Conservation (phyloP, 116 monocot genomes). For the Iris pallida region DNA sequence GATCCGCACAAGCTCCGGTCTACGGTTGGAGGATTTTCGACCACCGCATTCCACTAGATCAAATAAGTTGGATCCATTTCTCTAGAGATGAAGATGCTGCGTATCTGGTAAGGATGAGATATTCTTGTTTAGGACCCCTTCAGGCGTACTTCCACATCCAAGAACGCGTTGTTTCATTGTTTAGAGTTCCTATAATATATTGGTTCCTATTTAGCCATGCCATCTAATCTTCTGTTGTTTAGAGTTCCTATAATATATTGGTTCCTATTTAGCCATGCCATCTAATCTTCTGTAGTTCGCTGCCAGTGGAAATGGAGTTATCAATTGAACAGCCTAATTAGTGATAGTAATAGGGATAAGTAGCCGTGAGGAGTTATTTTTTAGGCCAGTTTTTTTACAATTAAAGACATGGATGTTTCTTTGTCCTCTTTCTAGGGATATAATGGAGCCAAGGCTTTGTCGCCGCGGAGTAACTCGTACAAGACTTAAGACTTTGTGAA, state of each 20-base stretch:
- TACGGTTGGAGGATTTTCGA: conserved; percentile 54
- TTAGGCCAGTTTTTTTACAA: too few relatives aligned
- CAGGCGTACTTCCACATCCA: not conserved
- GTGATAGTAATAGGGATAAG: too few relatives aligned
- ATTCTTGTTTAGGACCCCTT: not conserved
- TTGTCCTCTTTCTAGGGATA: too few relatives aligned
- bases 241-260: too few relatives aligned
- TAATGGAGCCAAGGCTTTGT: too few relatives aligned
- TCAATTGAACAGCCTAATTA: not conserved
- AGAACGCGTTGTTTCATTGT: not conserved
- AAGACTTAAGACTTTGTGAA: too few relatives aligned
- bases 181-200: not conserved
- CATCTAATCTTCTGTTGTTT: too few relatives aligned
- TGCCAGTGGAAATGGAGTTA: not conserved
- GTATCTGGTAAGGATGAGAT: not conserved
- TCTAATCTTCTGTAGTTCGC: not conserved
- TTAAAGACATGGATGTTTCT: too few relatives aligned
- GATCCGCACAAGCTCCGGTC: conserved; percentile 26
- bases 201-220: too few relatives aligned
- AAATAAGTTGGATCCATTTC: conserved; percentile 62
- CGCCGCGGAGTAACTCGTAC: too few relatives aligned
- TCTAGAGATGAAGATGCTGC: conserved; percentile 21
- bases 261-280: not conserved
- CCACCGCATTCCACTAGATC: conserved; percentile 31
- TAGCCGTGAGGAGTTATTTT: too few relatives aligned